Evolutionary conservation across 169 alveolate genomes (phyloP).

Genomic region (Plasmodium coatneyi): DNA sequence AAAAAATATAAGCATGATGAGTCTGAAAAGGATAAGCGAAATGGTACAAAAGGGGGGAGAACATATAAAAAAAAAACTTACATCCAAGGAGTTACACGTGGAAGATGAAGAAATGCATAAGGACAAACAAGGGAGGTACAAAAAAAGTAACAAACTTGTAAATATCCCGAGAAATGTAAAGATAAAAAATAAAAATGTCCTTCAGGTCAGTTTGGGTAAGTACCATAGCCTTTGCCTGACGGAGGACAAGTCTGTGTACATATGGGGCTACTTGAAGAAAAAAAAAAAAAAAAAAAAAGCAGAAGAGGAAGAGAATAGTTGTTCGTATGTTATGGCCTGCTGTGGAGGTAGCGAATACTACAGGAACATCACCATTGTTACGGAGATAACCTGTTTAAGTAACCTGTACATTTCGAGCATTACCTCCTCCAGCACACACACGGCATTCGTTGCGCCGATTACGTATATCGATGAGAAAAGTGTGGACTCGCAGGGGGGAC

Average conservation of each 20-base stretch:
- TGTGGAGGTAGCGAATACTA: neutral
- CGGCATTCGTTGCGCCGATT: slow-evolving; percentile 51
- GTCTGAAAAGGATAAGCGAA: neutral
- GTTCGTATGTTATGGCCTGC: neutral
- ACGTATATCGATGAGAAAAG: neutral
- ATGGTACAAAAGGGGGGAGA: neutral
- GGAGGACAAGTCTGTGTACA: slow-evolving; percentile 49
- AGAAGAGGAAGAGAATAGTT: neutral
- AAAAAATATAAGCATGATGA: neutral
- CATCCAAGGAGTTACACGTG: neutral
- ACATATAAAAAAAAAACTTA: neutral
- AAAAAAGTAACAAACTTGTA: slow-evolving; percentile 22
- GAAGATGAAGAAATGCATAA: neutral
- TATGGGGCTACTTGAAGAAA: slow-evolving; percentile 63
- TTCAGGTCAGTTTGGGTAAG: slow-evolving; percentile 59
- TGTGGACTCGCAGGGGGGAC: neutral
- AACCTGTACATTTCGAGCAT: slow-evolving; percentile 32
- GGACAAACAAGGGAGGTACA: neutral
- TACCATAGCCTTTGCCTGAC: slow-evolving; percentile 65
- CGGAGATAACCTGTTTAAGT: slow-evolving; percentile 45
- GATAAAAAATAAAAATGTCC: slow-evolving; percentile 26
- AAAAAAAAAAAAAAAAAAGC: neutral
- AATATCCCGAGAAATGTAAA: slow-evolving; percentile 55
- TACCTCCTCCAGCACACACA: slow-evolving; percentile 55
- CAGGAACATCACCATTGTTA: slow-evolving; percentile 10